Percentiles rank a stretch among this genome's conserved stretches.
These are phyloP conservation scores for Trametes maxima DNA, from an alignment of 768 basidiomycete genomes.

Conservation along the genomic window DNA sequence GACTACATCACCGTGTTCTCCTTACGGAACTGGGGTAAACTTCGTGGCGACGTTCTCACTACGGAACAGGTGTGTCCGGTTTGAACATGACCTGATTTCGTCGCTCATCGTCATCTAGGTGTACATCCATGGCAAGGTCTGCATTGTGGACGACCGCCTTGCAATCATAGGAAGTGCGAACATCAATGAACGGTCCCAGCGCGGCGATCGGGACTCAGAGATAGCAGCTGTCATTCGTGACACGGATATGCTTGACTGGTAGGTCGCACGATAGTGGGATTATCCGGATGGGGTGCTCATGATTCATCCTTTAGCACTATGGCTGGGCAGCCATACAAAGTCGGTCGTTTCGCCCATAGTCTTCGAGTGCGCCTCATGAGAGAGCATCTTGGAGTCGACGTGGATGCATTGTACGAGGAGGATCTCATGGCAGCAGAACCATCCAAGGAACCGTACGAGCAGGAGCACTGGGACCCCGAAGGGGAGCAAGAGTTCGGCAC, in stretches of 20 bases:
- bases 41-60: constrained; percentile 78
- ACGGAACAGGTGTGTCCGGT: constrained; percentile 72
- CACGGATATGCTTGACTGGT: constrained; percentile 96
- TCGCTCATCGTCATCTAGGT: constrained; percentile 47
- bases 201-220: constrained; percentile 97
- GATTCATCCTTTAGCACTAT: constrained; percentile 59
- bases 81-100: background rate
- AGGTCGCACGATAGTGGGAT: constrained; percentile 27
- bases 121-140: constrained; percentile 72
- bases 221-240: constrained; percentile 91
- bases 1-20: constrained; percentile 92
- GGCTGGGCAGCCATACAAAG: constrained; percentile 93
- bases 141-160: constrained; percentile 92
- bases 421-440: constrained; percentile 62
- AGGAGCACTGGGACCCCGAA: constrained; percentile 75
- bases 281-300: background rate
- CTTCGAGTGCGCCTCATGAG: constrained; percentile 93
- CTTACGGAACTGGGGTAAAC: constrained; percentile 90
- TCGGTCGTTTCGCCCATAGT: constrained; percentile 95
- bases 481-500: constrained; percentile 58
- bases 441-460: constrained; percentile 49
- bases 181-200: constrained; percentile 95
- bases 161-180: constrained; percentile 96
- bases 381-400: constrained; percentile 95
- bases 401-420: constrained; percentile 83